phyloP scores from a whole-genome alignment of 2,329 filamentous ascomycete genomes.

The Aspergillus phoenicis region DNA sequence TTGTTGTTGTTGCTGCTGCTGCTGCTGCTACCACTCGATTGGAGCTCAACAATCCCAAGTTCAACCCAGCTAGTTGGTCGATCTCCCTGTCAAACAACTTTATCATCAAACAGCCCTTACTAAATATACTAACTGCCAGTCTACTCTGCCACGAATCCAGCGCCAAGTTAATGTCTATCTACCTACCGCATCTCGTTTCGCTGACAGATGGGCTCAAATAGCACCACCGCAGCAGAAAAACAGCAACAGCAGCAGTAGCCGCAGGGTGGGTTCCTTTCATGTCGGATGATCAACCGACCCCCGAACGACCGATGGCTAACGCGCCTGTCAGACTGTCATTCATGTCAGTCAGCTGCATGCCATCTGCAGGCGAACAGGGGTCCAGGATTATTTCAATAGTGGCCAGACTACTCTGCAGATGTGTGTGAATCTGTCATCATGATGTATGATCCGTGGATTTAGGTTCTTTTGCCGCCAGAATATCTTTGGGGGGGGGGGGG shows the following conservation, averaged over 20 bases:
- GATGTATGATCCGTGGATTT: not conserved
- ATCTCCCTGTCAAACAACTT: not conserved
- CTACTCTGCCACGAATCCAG: no score
- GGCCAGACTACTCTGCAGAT: not conserved
- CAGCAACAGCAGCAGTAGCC: not conserved
- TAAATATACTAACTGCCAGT: no score
- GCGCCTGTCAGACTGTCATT: constrained; percentile 7
- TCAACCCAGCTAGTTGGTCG: not conserved
- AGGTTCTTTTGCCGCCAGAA: not conserved
- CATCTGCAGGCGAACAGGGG: not conserved
- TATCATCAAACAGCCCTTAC: no score
- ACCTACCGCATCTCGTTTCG: no score
- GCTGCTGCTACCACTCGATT: not conserved
- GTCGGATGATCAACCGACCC: not conserved
- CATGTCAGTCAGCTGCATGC: constrained; percentile 7
- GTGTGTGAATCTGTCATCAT: not conserved
- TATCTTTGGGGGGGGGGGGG: not conserved
- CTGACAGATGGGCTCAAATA: not conserved
- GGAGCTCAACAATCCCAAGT: not conserved
- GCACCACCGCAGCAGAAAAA: not conserved
- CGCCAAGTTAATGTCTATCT: no score
- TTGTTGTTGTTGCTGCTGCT: no score
- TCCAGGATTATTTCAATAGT: not conserved
- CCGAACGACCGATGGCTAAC: not conserved
- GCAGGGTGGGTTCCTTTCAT: not conserved